Evolutionary conservation across 768 basidiomycete genomes (phyloP), one percentile per base, ranked within the genome.

Genomic region (Goffeauzyma gilvescens): DNA sequence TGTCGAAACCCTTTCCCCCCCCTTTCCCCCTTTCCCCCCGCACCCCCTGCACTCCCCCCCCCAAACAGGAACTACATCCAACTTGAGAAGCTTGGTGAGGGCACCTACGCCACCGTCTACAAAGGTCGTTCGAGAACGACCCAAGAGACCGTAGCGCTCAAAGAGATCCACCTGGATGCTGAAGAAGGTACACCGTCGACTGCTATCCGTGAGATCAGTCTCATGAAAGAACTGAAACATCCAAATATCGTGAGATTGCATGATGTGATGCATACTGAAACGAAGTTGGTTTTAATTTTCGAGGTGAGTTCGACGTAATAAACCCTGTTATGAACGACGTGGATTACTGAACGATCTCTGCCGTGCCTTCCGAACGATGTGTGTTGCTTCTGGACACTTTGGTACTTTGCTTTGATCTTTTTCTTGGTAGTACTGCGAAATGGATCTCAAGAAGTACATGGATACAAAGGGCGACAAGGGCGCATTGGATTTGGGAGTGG

Each of bases 221-320:
- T 96, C 52, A 95, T 96, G 89, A 96, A 98, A 64, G 93, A 98
- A 62, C 78, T 98, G 57, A 93, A 93, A 65, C 93, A 98, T 56
- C 78, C 84, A 69, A 98, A 98, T 68, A 90, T 98, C 60, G 85
- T 98, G 59, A 78, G 93, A 56, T 75, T 98, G 15, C 80, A 96
- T 69, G 93, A 96, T 64, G 93, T 98, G 37, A 95, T 96, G 50
- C 93, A 98, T 65, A 96, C 89, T 14, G 93, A 98, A 66, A 82
- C 84, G 6, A 95, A 96, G 55, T 78, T 98, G 37, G 82, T 95
- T 50, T 80, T 98, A 45, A 89, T 98, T 52, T 98, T 96, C 65
- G 93, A 98, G 52, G 64, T 63, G 31, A 46, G 55, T 44, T 22
- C 9, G 13, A 9, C 33, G 8, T 35, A 12, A 9, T n/a, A n/a